These are phyloP conservation scores for Lecanicillium sp. DNA, from an alignment of 2,329 filamentous ascomycete species.

Conservation along the genomic window DNA sequence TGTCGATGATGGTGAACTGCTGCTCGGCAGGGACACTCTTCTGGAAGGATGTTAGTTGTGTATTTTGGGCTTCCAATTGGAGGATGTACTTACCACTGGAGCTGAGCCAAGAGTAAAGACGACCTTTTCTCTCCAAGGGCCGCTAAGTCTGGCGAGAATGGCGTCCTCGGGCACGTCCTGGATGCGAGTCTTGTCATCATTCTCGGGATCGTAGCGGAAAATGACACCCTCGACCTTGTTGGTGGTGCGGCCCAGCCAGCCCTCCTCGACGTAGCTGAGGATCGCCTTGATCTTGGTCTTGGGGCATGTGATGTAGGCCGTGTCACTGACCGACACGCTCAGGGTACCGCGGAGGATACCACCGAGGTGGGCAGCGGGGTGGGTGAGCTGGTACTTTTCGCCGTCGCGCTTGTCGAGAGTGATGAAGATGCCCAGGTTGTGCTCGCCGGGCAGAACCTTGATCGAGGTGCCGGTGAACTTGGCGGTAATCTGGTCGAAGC, in stretches of 20 bases:
- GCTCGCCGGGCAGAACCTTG: constrained; percentile 82
- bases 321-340: constrained; percentile 83
- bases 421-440: constrained; percentile 95
- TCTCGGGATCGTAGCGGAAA: constrained; percentile 83
- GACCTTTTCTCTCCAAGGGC: constrained; percentile 74
- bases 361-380: constrained; percentile 87
- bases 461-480: constrained; percentile 97
- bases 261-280: constrained; percentile 86
- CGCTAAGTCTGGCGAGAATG: constrained; percentile 73
- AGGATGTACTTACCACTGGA: constrained; percentile 48
- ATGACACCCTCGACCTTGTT: constrained; percentile 89
- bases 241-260: constrained; percentile 86
- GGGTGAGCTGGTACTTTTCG: constrained; percentile 91
- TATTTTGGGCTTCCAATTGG: constrained; percentile 10
- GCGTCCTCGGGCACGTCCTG: constrained; percentile 84
- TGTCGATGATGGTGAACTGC: constrained; percentile 75
- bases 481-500: constrained; percentile 93
- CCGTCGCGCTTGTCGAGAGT: constrained; percentile 71
- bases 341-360: constrained; percentile 83
- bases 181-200: constrained; percentile 72
- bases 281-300: constrained; percentile 89
- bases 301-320: constrained; percentile 83
- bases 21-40: constrained; percentile 47
- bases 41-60: constrained; percentile 19
- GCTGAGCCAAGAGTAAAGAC: constrained; percentile 55